These are phyloP conservation scores for Mortierella alpina DNA, from an alignment of 192 early-diverging fungal genomes.

Conservation along the genomic window DNA sequence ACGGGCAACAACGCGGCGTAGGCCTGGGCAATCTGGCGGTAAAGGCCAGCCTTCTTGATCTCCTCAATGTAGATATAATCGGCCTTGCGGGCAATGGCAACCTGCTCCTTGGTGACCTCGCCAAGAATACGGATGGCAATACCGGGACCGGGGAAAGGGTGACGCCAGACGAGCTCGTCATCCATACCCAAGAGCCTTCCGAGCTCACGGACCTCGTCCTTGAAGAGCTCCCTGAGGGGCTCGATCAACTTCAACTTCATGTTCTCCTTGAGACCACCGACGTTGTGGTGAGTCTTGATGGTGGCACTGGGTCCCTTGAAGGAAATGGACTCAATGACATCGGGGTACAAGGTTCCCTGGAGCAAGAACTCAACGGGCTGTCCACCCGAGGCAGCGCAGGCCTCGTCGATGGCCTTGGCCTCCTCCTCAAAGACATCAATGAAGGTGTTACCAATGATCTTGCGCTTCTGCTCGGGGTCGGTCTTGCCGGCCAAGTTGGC, in stretches of 20 bases:
- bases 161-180: conserved; percentile 97
- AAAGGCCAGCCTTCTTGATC: conserved; percentile 97
- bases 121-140: conserved; percentile 98
- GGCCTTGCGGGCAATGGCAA: conserved; percentile 93
- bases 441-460: conserved; percentile 99
- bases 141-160: conserved; percentile 99
- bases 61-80: conserved; percentile 99
- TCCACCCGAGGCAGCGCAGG: conserved; percentile 74
- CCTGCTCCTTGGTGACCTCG: conserved; percentile 93
- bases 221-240: conserved; percentile 98
- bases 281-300: conserved; percentile 99
- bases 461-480: conserved; percentile 97
- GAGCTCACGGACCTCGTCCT: conserved; percentile 99
- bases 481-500: conserved; percentile 89
- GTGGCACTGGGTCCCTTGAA: conserved; percentile 99
- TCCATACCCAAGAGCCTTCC: conserved; percentile 89
- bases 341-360: conserved; percentile 98
- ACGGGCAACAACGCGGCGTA: conserved; percentile 96
- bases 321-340: conserved; percentile 98
- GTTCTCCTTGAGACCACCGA: conserved; percentile 94
- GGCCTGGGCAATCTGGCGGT: conserved; percentile 97
- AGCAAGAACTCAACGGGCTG: conserved; percentile 94
- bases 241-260: conserved; percentile 99
- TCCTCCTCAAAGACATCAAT: conserved; percentile 98
- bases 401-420: conserved; percentile 86